phyloP scores from a whole-genome alignment of 345 rosid species.

The Lagerstroemia speciosa region DNA sequence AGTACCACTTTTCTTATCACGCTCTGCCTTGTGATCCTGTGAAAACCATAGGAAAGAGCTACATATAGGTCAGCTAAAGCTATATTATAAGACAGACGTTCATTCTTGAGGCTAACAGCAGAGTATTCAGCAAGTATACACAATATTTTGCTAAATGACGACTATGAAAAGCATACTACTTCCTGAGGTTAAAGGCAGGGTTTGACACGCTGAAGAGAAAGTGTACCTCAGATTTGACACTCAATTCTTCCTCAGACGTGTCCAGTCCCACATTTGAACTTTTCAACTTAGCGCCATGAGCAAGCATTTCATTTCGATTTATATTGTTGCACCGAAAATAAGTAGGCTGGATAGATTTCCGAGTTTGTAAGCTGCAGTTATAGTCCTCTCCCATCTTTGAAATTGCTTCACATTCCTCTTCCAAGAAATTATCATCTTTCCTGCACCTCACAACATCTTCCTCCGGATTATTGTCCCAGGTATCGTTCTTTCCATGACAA shows the following conservation, averaged over 20 bases:
- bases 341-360: not conserved
- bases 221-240: not conserved
- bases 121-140: not conserved
- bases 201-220: not conserved
- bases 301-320: not conserved
- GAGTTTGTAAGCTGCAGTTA: not conserved
- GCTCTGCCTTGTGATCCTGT: not conserved
- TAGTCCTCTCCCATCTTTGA: constrained; percentile 3
- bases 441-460: not conserved
- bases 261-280: not conserved
- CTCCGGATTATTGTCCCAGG: not conserved
- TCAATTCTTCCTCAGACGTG: not conserved
- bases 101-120: not conserved
- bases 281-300: not conserved
- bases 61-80: not conserved
- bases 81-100: not conserved
- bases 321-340: not conserved
- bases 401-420: not conserved
- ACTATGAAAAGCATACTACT: not conserved
- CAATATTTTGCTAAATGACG: not conserved
- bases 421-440: not conserved
- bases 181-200: not conserved
- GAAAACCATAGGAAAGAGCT: not conserved
- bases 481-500: not conserved
- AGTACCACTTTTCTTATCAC: not conserved